Conservation (phyloP, 1,284 basidiomycete species). For the Peniophora sp. region DNA sequence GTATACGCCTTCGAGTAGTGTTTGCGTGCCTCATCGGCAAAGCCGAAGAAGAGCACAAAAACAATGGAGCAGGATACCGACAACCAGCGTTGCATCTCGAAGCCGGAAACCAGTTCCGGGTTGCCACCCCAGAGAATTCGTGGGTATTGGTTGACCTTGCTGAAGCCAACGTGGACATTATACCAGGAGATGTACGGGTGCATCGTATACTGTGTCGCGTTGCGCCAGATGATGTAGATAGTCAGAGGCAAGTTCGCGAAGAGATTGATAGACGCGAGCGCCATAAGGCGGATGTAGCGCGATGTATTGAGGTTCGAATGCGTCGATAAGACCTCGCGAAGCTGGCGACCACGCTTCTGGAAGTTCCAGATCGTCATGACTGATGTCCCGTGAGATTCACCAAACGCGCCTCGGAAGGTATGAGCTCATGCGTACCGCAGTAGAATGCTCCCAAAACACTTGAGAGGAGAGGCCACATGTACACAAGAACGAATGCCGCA, state of each 20-base stretch:
- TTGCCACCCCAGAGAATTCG: neutral
- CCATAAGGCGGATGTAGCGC: neutral
- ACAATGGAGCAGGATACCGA: conserved; percentile 20
- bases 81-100: conserved; percentile 19
- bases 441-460: conserved; percentile 26
- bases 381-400: conserved; percentile 1
- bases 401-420: no score
- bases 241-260: neutral
- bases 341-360: conserved; percentile 4
- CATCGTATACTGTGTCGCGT: neutral
- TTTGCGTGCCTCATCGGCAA: conserved; percentile 23
- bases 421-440: conserved; percentile 2
- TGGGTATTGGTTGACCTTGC: neutral
- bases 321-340: conserved; percentile 4
- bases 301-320: conserved; percentile 2
- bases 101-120: neutral
- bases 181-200: neutral
- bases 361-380: conserved; percentile 8
- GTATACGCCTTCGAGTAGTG: conserved; percentile 18
- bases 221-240: neutral
- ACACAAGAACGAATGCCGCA: conserved; percentile 31
- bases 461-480: conserved; percentile 33
- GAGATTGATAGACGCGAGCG: neutral
- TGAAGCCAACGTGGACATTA: neutral
- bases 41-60: conserved; percentile 32